phyloP scores from a whole-genome alignment of 2,329 filamentous ascomycete species.

The Alternaria arborescens region DNA sequence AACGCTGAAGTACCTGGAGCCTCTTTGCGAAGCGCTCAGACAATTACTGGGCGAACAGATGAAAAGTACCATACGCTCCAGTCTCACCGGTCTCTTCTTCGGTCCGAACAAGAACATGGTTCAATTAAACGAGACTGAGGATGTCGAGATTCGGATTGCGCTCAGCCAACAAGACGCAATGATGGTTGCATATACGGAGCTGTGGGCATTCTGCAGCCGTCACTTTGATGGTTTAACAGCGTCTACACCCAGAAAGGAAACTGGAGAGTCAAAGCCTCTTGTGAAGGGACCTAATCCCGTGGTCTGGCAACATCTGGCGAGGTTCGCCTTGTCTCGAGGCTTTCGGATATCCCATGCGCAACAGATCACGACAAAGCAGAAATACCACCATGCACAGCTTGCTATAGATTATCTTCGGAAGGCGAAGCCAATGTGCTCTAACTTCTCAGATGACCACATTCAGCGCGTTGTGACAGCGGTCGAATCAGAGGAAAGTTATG shows the following conservation, averaged over 20 bases:
- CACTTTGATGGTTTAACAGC: constrained; percentile 22
- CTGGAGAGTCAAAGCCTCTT: constrained; percentile 10
- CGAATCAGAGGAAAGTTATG: background rate
- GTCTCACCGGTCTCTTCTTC: constrained; percentile 18
- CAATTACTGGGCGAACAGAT: constrained; percentile 18
- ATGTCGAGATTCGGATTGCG: constrained; percentile 11
- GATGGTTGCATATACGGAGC: constrained; percentile 17
- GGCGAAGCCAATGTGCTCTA: constrained; percentile 15
- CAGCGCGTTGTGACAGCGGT: constrained; percentile 13
- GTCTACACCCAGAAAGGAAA: constrained; percentile 21
- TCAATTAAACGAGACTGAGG: constrained; percentile 13
- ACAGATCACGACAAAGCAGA: constrained; percentile 11
- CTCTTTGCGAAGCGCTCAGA: constrained; percentile 20
- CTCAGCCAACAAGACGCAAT: constrained; percentile 7
- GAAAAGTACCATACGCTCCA: constrained; percentile 19
- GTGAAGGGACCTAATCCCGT: constrained; percentile 22
- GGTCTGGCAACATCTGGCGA: constrained; percentile 16
- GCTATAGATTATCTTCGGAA: constrained; percentile 22
- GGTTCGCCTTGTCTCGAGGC: constrained; percentile 9
- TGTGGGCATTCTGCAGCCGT: constrained; percentile 19
- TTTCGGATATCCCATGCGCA: constrained; percentile 16
- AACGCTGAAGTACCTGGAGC: constrained; percentile 28
- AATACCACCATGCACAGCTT: constrained; percentile 13
- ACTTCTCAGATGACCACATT: constrained; percentile 13
- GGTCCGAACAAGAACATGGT: constrained; percentile 13